Percentiles rank a stretch among this genome's conserved stretches.
These are phyloP conservation scores for Daldinia sp. DNA, from an alignment of 2,329 filamentous ascomycete species.

Conservation along the genomic window DNA sequence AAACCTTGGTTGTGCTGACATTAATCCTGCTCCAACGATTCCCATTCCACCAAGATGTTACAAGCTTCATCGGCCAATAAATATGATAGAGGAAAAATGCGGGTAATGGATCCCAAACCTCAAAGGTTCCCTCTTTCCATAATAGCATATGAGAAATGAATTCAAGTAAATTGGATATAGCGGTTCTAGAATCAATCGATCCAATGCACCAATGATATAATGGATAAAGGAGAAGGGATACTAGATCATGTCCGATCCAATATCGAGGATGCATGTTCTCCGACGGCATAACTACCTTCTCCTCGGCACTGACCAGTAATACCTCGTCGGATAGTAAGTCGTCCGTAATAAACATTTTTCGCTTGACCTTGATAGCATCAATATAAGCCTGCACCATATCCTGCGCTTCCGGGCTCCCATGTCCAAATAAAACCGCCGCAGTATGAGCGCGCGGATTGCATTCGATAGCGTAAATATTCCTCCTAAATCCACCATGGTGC, in stretches of 20 bases:
- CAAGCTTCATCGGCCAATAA: constrained; percentile 67
- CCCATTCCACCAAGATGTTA: constrained; percentile 58
- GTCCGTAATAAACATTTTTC: background rate
- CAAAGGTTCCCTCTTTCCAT: constrained; percentile 69
- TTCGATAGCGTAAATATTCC: constrained; percentile 74
- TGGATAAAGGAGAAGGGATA: constrained; percentile 63
- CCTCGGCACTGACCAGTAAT: background rate
- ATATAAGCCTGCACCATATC: constrained; percentile 67
- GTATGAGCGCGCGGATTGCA: constrained; percentile 79
- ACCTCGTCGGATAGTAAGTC: background rate
- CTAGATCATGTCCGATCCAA: constrained; percentile 76
- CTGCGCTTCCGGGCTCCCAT: constrained; percentile 55
- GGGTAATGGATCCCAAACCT: constrained; percentile 67
- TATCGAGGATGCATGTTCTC: constrained; percentile 57
- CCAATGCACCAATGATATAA: constrained; percentile 53
- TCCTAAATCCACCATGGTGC: constrained; percentile 49
- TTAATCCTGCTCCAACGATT: constrained; percentile 74
- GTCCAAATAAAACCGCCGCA: constrained; percentile 70
- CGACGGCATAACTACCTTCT: constrained; percentile 42
- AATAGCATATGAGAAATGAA: constrained; percentile 57
- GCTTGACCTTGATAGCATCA: constrained; percentile 54
- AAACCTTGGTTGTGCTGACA: constrained; percentile 70
- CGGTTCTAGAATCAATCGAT: constrained; percentile 33
- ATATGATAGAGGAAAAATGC: constrained; percentile 69
- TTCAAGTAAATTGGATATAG: constrained; percentile 43